Evolutionary conservation across 2,329 filamentous ascomycete species (phyloP), one percentile per base, ranked within the genome.

Genomic region (Trematosphaeria pertusa): DNA sequence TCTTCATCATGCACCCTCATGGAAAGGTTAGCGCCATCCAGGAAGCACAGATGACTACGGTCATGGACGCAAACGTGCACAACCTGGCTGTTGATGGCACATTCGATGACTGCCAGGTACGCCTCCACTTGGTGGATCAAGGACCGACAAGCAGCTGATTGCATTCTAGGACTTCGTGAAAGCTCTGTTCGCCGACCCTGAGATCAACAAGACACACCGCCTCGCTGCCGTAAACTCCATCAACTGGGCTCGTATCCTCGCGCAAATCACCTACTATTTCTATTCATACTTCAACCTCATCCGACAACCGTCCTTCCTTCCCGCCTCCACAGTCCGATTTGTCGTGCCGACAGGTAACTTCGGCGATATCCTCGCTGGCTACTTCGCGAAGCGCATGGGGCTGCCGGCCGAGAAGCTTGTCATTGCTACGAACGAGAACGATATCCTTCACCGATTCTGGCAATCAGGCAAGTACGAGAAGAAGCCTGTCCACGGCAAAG

Each of bases 251-350:
- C 83, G 94, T 61, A 97, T 99, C 60, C 82, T 99, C 28, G 93
- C 94, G 10, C 94, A 99, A 77, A 97, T 96, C 56, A 91, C 90
- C 50, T 97, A 96, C 81, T 99, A 96, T 80, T 96, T 97, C 79
- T 81, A 94, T 73, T 86, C 94, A 10, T 97, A 97, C 80, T 96
- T 97, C 75, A 78, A 86, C 11, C 85, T 99, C 24, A 81, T 79
- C 50, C 78, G 81, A 39, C 83, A 83, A 3, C 66, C 81, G 0
- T 73, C 76, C 12, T 87, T 88, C 71, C 81, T 84, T 47, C 64
- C 87, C 31, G 65, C 63, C 58, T 83, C 89, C 59, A 85, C 60
- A 28, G 81, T 94, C 30, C 87, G 92, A 50, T 96, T 92, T 64
- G 89, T 96, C 7, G 91, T 96, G 0, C 94, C 94, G 2, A 95